Conservation (phyloP, 176 grass and related monocot genomes). For the bread wheat (Triticum aestivum) region IWGSC_CS_RefSeq_v2.1 NC_057801.1:627398156-627398655, state of each 20-base stretch:
- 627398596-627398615: background rate
- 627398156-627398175: slow-evolving; percentile 74
- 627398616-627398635: background rate
- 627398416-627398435: background rate
- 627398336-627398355: too few species aligned
- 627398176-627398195: background rate
- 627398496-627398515: background rate
- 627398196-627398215: background rate
- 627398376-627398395: too few species aligned
- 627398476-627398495: background rate
- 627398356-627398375: too few species aligned
- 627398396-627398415: too few species aligned
- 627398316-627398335: too few species aligned
- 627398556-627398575: background rate
- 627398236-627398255: background rate
- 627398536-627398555: background rate
- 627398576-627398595: background rate
- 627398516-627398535: background rate
- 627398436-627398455: background rate
- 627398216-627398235: background rate
- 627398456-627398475: background rate
- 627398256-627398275: background rate
- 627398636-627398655: background rate
- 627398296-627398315: background rate
- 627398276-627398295: background rate